Evolutionary conservation across 1,139 yeast species (phyloP), one percentile per base, ranked within the genome.

Genomic region (Debaryomyces psychrophilus): DNA sequence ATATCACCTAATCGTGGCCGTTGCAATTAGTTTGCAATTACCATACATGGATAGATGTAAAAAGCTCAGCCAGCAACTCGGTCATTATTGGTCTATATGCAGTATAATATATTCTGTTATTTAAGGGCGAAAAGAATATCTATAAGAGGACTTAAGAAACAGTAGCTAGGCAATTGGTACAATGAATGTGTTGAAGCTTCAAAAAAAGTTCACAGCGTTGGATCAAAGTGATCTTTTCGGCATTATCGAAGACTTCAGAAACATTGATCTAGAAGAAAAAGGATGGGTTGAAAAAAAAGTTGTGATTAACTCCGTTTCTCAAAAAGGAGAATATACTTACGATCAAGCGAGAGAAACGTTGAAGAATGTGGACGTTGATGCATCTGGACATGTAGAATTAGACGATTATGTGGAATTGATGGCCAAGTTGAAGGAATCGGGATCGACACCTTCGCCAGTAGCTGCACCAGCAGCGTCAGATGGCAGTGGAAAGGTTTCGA

Each of bases 241-340:
- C 38, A 80, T 93, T 49, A 88, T 93, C 58, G 97, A 92, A 55
- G 88, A 87, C 47, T 75, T 72, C 61, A 65, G 96, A 59, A 71
- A 75, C 51, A 86, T 95, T 56, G 99, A 93, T 60, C 60, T 85
- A 37, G 96, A 92, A 40, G 99, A 93, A 58, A 84, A 87, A 58
- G 99, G 99, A n/a, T 90, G 92, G 81, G 92, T 87, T 34, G 97
- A 92, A 61, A 93, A 92, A 70, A 92, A 87, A 64, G 87, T 86
- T 47, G 95, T 88, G 28, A 86, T 92, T 64, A 90, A 90, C 63
- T 82, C 92, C 2, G 83, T 90, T 39, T 82, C 96, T 20, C 83
- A 84, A 52, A 70, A 82, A 34, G 97, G 97, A 18, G 81, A 81
- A 43, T 93, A 88, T 45, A 68, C 90, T 34, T 93, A 93, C 62